Percentiles rank a stretch among this genome's conserved stretches.
Conservation (phyloP, 2,329 filamentous ascomycete genomes). For the Byssothecium circinans region DNA sequence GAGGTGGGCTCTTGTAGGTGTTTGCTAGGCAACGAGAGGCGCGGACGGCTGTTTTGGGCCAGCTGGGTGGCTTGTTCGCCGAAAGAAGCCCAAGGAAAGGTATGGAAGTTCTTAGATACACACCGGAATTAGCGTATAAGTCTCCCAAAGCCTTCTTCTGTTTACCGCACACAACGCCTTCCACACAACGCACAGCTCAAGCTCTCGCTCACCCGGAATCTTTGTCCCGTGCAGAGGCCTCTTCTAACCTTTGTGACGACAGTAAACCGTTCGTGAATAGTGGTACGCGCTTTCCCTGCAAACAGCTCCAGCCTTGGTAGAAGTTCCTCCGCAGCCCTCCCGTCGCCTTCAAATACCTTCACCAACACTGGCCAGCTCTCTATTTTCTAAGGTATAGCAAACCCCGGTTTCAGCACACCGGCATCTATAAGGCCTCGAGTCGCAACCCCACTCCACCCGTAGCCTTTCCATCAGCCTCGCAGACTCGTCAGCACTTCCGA, state of each 20-base stretch:
- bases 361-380: too few species aligned
- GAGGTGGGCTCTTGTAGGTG: not conserved
- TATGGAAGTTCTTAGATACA: slow-evolving; percentile 35
- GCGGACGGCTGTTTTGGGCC: slow-evolving; percentile 12
- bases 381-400: too few species aligned
- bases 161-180: slow-evolving; percentile 9
- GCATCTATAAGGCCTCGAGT: slow-evolving; percentile 16
- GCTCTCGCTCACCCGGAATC: slow-evolving; percentile 4
- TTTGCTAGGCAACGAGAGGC: not conserved
- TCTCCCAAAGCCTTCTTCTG: slow-evolving; percentile 25
- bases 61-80: slow-evolving; percentile 13
- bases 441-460: slow-evolving; percentile 27
- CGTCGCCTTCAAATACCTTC: too few species aligned
- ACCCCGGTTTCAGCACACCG: not conserved
- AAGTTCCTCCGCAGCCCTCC: too few species aligned
- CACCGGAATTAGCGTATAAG: slow-evolving; percentile 35
- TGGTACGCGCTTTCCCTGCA: slow-evolving; percentile 20
- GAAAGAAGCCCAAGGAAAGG: slow-evolving; percentile 40
- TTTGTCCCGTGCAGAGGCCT: not conserved
- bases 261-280: not conserved
- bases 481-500: slow-evolving; percentile 1
- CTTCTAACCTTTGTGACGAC: not conserved
- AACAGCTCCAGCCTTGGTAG: not conserved
- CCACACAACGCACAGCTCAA: not conserved
- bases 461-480: slow-evolving; percentile 9